Conservation (phyloP, 495 filamentous ascomycete species). For the Stereocaulon alpinum region DNA sequence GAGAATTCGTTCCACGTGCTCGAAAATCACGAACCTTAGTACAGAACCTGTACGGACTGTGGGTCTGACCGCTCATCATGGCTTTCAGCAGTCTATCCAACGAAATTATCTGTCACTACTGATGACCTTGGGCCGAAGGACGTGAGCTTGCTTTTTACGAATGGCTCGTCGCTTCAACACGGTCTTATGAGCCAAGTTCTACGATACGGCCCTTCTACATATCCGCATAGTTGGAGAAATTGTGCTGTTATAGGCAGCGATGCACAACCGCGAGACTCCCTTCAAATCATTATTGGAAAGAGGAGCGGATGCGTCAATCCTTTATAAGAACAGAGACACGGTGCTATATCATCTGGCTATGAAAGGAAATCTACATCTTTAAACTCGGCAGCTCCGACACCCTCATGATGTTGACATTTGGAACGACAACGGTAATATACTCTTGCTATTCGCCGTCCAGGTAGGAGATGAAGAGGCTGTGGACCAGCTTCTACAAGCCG, state of each 20-base stretch:
- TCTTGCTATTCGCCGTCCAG: too few species aligned
- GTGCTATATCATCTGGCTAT: background rate
- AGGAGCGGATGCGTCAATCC: background rate
- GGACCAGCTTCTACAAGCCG: too few species aligned
- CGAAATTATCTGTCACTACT: background rate
- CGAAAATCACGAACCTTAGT: background rate
- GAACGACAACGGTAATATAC: too few species aligned
- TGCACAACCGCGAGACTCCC: background rate
- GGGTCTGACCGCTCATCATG: background rate
- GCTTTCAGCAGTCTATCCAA: background rate
- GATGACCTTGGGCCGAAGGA: background rate
- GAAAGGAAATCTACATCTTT: background rate
- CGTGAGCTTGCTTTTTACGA: background rate
- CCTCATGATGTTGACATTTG: background rate
- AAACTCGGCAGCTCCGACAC: background rate
- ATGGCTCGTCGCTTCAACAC: background rate
- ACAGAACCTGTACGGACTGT: background rate
- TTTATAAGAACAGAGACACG: background rate
- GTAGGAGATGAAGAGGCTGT: too few species aligned
- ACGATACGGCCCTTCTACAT: background rate
- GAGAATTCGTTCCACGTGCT: background rate
- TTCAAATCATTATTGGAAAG: background rate
- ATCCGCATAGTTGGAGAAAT: background rate
- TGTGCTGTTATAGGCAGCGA: background rate
- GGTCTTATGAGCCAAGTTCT: background rate